Evolutionary conservation across 768 basidiomycete genomes (phyloP).

Genomic region (Termitomyces sp.): DNA sequence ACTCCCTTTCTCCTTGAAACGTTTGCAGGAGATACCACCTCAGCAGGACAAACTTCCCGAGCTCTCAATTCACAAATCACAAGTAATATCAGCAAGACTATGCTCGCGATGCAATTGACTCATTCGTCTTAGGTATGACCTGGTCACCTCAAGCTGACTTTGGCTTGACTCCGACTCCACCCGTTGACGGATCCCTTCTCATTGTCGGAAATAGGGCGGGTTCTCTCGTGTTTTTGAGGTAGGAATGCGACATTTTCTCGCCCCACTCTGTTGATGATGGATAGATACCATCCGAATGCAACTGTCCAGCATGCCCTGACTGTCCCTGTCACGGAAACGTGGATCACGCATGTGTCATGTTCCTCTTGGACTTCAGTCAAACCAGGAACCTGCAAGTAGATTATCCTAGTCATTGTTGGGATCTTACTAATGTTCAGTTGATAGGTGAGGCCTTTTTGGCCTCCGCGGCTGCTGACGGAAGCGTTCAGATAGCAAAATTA

Average conservation of each 20-base stretch:
- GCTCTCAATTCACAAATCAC: constrained; percentile 51
- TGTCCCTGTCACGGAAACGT: constrained; percentile 44
- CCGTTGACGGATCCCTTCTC: constrained; percentile 58
- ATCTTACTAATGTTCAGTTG: not conserved
- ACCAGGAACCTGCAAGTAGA: constrained; percentile 37
- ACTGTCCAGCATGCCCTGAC: constrained; percentile 30
- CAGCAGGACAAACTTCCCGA: constrained; percentile 18
- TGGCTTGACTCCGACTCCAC: constrained; percentile 40
- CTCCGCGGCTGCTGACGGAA: constrained; percentile 55
- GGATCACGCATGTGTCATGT: constrained; percentile 62
- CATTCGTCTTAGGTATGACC: constrained; percentile 44
- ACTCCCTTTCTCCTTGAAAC: constrained; percentile 43
- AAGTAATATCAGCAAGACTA: constrained; percentile 19
- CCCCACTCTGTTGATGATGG: not conserved
- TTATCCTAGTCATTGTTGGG: not conserved
- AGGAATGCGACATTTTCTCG: not conserved
- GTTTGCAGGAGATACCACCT: constrained; percentile 18
- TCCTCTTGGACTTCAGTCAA: constrained; percentile 44
- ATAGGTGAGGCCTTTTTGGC: constrained; percentile 57
- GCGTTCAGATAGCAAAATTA: constrained; percentile 50
- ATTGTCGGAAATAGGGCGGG: constrained; percentile 70
- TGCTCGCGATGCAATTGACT: not conserved
- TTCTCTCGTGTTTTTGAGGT: constrained; percentile 56
- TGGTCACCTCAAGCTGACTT: constrained; percentile 69
- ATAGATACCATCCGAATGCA: constrained; percentile 21